A percentile compares a stretch with the other conserved stretches of the same genome.
Evolutionary conservation across 1,284 basidiomycete genomes (phyloP).

Genomic region (Flammula alnicola): DNA sequence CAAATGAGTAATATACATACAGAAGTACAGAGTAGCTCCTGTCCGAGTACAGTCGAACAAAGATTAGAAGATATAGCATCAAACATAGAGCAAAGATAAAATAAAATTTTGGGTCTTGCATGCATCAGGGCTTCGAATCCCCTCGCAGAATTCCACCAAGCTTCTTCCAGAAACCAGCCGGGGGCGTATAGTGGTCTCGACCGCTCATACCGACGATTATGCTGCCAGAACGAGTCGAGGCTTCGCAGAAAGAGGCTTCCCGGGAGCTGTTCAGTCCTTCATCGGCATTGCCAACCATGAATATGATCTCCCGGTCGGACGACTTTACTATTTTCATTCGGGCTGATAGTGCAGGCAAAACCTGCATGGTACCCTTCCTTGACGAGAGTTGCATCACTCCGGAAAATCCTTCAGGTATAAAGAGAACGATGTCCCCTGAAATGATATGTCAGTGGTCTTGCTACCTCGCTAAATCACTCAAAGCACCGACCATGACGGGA

Average conservation of each 20-base stretch:
- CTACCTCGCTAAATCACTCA: constrained; percentile 1
- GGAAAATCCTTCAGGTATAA: constrained; percentile 41
- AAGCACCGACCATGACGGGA: constrained; percentile 36
- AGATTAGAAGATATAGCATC: neutral
- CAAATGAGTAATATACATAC: neutral
- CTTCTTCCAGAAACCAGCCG: constrained; percentile 43
- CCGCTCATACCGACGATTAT: constrained; percentile 44
- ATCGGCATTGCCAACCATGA: constrained; percentile 36
- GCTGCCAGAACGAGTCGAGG: constrained; percentile 38
- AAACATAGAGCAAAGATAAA: neutral
- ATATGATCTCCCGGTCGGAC: constrained; percentile 38
- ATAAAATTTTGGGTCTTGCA: neutral
- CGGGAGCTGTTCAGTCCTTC: constrained; percentile 20
- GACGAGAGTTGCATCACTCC: constrained; percentile 45
- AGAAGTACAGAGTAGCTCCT: neutral
- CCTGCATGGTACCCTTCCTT: constrained; percentile 36
- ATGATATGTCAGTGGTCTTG: neutral
- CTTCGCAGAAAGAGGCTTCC: constrained; percentile 40
- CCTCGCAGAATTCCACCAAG: constrained; percentile 29
- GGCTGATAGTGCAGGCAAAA: constrained; percentile 38
- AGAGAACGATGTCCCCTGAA: constrained; percentile 41
- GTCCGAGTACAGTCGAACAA: neutral
- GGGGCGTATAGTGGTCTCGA: constrained; percentile 36
- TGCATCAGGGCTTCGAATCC: neutral
- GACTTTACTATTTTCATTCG: constrained; percentile 40